phyloP scores from a whole-genome alignment of 1,139 yeast species.

The Debaryomycetaceae sp. region DNA sequence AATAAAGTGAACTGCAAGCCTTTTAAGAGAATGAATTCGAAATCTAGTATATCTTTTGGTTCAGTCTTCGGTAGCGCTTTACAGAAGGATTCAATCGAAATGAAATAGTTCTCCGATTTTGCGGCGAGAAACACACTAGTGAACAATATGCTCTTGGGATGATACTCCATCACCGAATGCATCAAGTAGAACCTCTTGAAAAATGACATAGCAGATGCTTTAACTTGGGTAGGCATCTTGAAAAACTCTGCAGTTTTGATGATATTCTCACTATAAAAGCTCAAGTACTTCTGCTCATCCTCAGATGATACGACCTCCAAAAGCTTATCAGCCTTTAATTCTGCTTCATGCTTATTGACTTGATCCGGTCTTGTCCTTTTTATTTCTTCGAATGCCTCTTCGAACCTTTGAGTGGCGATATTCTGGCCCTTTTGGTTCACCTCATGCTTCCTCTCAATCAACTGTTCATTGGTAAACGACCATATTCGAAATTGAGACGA shows the following conservation, averaged over 20 bases:
- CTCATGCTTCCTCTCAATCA: conserved; percentile 43
- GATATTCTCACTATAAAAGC: conserved; percentile 69
- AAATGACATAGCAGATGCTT: conserved; percentile 83
- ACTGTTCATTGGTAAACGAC: conserved; percentile 68
- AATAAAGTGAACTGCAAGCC: conserved; percentile 73
- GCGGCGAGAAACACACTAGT: conserved; percentile 91
- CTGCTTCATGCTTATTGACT: conserved; percentile 28
- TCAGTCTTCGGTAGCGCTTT: conserved; percentile 63
- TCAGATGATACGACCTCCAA: conserved; percentile 53
- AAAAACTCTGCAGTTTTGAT: conserved; percentile 49
- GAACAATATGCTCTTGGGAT: conserved; percentile 77
- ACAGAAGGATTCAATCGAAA: conserved; percentile 80
- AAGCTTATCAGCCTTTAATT: conserved; percentile 26
- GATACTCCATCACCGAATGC: conserved; percentile 79
- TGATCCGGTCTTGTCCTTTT: conserved; percentile 27
- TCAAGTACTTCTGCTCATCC: conserved; percentile 68
- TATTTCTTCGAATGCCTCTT: conserved; percentile 20
- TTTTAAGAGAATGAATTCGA: conserved; percentile 75
- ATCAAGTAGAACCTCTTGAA: conserved; percentile 76
- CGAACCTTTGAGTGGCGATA: conserved; percentile 37
- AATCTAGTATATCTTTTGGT: conserved; percentile 63
- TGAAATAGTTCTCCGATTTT: conserved; percentile 86
- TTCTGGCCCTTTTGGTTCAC: conserved; percentile 53
- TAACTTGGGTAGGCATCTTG: conserved; percentile 47
- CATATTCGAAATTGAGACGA: conserved; percentile 82